Evolutionary conservation across 2,329 filamentous ascomycete species (phyloP), one percentile per base, ranked within the genome.

Genomic region (Biscogniauxia sp.): DNA sequence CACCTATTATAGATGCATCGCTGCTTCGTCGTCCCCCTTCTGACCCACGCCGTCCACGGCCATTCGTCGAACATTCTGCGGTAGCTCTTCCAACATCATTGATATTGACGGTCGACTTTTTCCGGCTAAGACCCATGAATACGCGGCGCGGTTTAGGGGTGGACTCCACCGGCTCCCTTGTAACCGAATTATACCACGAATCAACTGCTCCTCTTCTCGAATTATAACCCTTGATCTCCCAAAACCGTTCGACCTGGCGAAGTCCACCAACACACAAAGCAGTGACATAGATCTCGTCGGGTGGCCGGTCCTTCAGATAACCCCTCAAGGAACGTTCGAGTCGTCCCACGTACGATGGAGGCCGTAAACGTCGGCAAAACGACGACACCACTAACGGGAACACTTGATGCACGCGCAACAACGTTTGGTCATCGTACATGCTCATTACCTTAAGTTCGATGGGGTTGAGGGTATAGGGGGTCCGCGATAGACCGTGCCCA

Each of bases 211-310:
- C 78, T 59, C 85, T 79, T 32, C 86, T 79, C 56, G 77, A 78
- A 68, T 87, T 88, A 72, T 89, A 89, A 1, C 86, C 85, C 68
- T 87, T 87, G 49, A 86, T 85, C 68, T 88, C 85, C 86, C 86
- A 89, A 41, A 89, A 80, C 52, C 82, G 78, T 66, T 88, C 84
- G 1, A 88, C 85, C 68, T 88, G 84, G 8, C 86, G 80, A 58
- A 89, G 74, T 1, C 86, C 86, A 37, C 86, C 86, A 11, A 88
- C 75, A 51, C 82, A 84, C 9, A 89, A 69, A 13, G 87, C 82
- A 2, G 86, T 82, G 9, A 82, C 81, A 64, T 88, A 86, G 0
- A 88, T 78, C 52, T 88, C 85, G 59, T 88, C 86, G 1, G 84
- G 73, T 0, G 86, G 86, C 66, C 83, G 83, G 63, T 88, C 86